phyloP scores from a whole-genome alignment of 257 asterid genomes.

The Ilex asprella region DNA sequence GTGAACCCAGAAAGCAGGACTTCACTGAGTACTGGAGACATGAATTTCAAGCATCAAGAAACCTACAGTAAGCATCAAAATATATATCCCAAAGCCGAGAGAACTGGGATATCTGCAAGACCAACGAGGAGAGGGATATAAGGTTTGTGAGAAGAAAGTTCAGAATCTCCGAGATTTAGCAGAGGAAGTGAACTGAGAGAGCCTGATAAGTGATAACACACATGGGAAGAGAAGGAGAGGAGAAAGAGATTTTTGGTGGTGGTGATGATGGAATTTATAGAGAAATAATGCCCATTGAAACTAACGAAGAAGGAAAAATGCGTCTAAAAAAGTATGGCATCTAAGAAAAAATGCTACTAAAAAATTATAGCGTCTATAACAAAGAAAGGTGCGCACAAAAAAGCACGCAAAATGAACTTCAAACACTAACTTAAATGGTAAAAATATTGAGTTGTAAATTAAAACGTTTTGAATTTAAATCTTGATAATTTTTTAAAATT shows the following conservation, averaged over 20 bases:
- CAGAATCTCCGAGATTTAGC: too few relatives aligned
- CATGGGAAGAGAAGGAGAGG: not conserved
- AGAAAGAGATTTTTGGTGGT: conserved; percentile 9
- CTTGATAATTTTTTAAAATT: too few relatives aligned
- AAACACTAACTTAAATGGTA: too few relatives aligned
- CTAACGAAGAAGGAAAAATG: not conserved
- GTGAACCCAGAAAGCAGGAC: conserved; percentile 30
- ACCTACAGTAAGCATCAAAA: not conserved
- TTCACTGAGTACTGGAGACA: conserved; percentile 31
- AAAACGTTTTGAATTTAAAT: too few relatives aligned
- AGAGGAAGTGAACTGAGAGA: not conserved
- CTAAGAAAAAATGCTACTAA: not conserved
- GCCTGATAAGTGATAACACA: not conserved
- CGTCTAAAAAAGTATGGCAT: too few relatives aligned
- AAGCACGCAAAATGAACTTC: too few relatives aligned
- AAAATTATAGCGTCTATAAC: too few relatives aligned
- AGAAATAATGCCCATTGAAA: not conserved
- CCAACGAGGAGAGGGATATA: not conserved
- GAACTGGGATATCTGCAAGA: not conserved
- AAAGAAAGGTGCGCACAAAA: too few relatives aligned
- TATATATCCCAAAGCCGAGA: not conserved
- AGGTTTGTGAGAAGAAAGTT: too few relatives aligned
- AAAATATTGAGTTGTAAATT: too few relatives aligned
- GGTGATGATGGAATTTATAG: conserved; percentile 18
- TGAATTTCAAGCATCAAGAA: conserved; percentile 13